Base-by-base conservation (phyloP, 257 asterid species). In the Marsdenia floribunda region DNA sequence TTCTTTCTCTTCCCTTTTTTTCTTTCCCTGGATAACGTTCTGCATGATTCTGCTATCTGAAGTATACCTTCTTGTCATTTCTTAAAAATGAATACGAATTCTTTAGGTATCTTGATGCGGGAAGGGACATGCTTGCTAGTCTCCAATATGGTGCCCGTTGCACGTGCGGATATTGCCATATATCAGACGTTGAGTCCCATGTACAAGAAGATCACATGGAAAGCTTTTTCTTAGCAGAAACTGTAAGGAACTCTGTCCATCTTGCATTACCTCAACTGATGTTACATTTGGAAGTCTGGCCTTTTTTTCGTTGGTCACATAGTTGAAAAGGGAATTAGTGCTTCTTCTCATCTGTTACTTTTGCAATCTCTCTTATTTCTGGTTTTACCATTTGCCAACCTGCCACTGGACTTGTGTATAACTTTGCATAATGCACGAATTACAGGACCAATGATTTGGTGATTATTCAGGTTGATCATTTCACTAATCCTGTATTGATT, bases 151-250 rank as follows among this genome's bases (percentile, higher is more conserved):
- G 89, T 19, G 97, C 99, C 76, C 88, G 94, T 75, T 95, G 99
- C 90, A 86, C 89, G 18, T 95, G 99, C 71, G 99, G 99, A 77
- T 95, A 95, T 87, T 92, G 99, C 74, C 98, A 92, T 83, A 92
- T 95, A 87, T 87, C 97, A 70, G 99, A 95, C 85, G 99, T 95
- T 38, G 99, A 95, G 84, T 76, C 85, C 79, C 99, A 90, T 81
- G 88, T 76, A 84, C 98, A 92, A 83, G 99, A 95, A 86, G 98
- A 95, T 85, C 93, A 89, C 85, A 95, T 95, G 99, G 99, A 95
- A 83, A 95, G 99, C 87, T 95, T 95, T 83, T 95, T 95, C 84
- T 87, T 95, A 86, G 98, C 99, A 0, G 99, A 95, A 87, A 95
- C 99, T 66, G 99, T 92, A 86, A 79, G 96, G 73, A 61, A 53